Evolutionary conservation across 2,329 filamentous ascomycete genomes (phyloP).

Genomic region (Nannizziopsis barbatae): DNA sequence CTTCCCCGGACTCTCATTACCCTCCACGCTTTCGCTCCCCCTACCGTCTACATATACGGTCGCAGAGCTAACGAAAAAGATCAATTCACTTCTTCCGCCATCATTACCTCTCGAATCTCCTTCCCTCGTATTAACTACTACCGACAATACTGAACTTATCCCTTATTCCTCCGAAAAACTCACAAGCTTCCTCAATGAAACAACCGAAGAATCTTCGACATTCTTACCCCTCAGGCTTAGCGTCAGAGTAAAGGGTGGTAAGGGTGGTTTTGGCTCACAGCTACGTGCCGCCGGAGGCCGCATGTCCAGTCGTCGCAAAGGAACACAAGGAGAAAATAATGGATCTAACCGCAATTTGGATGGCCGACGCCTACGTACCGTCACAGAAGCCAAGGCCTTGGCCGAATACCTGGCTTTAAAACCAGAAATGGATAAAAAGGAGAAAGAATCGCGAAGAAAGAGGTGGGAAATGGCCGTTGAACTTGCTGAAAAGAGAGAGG

Average conservation of each 20-base stretch:
- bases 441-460: slow-evolving; percentile 70
- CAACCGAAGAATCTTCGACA: slow-evolving; percentile 41
- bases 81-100: slow-evolving; percentile 49
- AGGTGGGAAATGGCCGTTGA: slow-evolving; percentile 85
- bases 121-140: slow-evolving; percentile 66
- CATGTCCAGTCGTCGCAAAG: slow-evolving; percentile 93
- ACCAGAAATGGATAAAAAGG: slow-evolving; percentile 90
- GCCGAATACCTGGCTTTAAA: slow-evolving; percentile 93
- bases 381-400: slow-evolving; percentile 87
- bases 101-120: slow-evolving; percentile 43
- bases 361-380: slow-evolving; percentile 76
- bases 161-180: slow-evolving; percentile 45
- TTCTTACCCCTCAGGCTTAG: slow-evolving; percentile 76
- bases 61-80: slow-evolving; percentile 52
- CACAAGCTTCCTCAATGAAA: slow-evolving; percentile 45
- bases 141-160: slow-evolving; percentile 60
- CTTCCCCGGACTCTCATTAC: slow-evolving; percentile 71
- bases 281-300: slow-evolving; percentile 91
- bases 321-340: slow-evolving; percentile 68
- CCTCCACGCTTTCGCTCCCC: slow-evolving; percentile 70
- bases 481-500: slow-evolving; percentile 67
- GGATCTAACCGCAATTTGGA: slow-evolving; percentile 89
- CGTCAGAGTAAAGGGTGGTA: slow-evolving; percentile 74
- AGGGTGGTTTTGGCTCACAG: slow-evolving; percentile 95
- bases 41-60: slow-evolving; percentile 55